phyloP scores from a whole-genome alignment of 1,284 basidiomycete genomes.

The Trichosporon sp. region DNA sequence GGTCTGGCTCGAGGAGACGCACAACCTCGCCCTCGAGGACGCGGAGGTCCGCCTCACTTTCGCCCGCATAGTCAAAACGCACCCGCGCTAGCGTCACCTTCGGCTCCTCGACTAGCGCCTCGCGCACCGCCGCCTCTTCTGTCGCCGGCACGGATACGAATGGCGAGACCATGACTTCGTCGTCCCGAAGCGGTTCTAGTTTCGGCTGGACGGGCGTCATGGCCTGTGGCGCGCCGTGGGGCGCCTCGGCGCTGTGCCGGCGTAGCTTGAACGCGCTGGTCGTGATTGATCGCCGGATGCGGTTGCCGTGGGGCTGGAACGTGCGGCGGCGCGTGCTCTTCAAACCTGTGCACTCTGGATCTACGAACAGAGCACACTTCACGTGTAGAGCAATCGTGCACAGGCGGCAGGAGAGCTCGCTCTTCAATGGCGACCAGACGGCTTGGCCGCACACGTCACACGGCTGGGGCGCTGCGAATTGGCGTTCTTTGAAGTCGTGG shows the following conservation, averaged over 20 bases:
- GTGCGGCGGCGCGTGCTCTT: constrained; percentile 7
- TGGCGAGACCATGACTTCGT: constrained; percentile 20
- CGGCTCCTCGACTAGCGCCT: constrained; percentile 6
- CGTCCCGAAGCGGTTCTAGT: constrained; percentile 19
- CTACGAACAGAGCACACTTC: constrained; percentile 18
- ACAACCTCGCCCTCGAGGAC: constrained; percentile 15
- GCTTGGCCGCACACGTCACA: constrained; percentile 20
- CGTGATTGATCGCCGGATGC: constrained; percentile 12
- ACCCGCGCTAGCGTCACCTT: constrained; percentile 12
- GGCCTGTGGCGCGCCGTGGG: constrained; percentile 14
- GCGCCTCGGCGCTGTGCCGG: constrained; percentile 9
- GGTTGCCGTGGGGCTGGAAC: background rate
- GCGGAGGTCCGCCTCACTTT: constrained; percentile 3
- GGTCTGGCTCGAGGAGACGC: constrained; percentile 20
- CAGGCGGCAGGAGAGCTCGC: constrained; percentile 15
- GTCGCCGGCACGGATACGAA: constrained; percentile 9
- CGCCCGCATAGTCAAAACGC: constrained; percentile 6
- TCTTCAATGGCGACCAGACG: constrained; percentile 17
- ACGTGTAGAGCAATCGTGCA: constrained; percentile 21
- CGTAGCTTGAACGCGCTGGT: constrained; percentile 8
- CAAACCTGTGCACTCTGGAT: constrained; percentile 18
- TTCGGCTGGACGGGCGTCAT: background rate
- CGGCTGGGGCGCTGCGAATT: constrained; percentile 13
- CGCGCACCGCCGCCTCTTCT: constrained; percentile 11
- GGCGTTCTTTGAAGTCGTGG: constrained; percentile 23